Evolutionary conservation across 2,329 filamentous ascomycete genomes (phyloP), one percentile per base, ranked within the genome.

Genomic region (Periconia sp.): DNA sequence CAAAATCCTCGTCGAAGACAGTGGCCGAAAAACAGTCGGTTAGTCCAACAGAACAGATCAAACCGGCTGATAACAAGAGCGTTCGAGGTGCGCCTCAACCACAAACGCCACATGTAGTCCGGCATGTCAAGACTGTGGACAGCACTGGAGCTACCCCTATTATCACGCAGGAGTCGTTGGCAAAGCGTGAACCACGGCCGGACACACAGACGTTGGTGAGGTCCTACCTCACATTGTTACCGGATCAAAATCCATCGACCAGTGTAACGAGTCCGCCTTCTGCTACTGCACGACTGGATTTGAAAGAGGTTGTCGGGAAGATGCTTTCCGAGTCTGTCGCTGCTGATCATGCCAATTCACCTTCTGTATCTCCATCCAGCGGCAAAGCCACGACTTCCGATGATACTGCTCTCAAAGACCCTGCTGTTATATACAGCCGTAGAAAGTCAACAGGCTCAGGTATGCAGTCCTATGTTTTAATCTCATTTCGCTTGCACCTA

Each of bases 121-220:
- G 61, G 9, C 62, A 64, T 31, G 61, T 64, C 11, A 62, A 59
- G n/a, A 67, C 63, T 3, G 33, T 68, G 13, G 47, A 69, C 40
- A 63, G 59, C 43, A 50, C 49, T 23, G 63, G 59, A 13, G 48
- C 49, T 11, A 66, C 64, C 2, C 63, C 63, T 2, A 60, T 64
- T 15, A 19, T 61, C 13, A 33, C 41, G 27, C 40, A 42, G 47
- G 17, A 50, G 15, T 41, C 18, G 5, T 18, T 45, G 17, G 15
- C 30, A 6, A 37, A 33, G 15, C 33, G 10, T 14, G 17, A 49
- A 14, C 30, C 19, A 23, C 46, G 49, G n/a, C 47, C 47, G n/a
- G 46, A 50, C 13, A 49, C 44, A 23, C 50, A 49, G 19, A 17
- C 48, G 8, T 23, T 51, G 19, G 43, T 59, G 17, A 43, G 45